Percentiles rank a stretch among this genome's conserved stretches.
Evolutionary conservation across 2,329 filamentous ascomycete species (phyloP).

Genomic region (Aspergillus costaricaensis): DNA sequence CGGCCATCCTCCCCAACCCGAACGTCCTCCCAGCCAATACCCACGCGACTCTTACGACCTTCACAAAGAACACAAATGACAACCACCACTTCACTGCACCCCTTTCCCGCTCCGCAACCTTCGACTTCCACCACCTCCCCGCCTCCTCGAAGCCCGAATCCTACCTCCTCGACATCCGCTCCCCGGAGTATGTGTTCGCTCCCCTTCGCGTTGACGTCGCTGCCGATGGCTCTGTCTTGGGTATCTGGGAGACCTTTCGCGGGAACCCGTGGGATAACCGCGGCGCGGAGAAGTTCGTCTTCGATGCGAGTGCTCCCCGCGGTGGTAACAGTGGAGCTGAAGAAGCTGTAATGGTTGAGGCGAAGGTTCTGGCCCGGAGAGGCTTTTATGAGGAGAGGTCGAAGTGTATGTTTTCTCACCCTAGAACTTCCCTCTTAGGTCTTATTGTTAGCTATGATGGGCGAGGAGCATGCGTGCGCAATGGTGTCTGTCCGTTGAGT

Average conservation of each 20-base stretch:
- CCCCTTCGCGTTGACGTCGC: conserved; percentile 73
- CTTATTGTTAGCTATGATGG: conserved; percentile 5
- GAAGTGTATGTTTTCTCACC: conserved; percentile 64
- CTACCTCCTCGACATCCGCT: conserved; percentile 82
- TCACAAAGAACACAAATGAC: conserved; percentile 31
- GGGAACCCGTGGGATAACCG: conserved; percentile 89
- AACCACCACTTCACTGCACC: conserved; percentile 54
- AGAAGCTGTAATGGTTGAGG: conserved; percentile 56
- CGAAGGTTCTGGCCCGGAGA: conserved; percentile 65
- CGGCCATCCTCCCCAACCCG: conserved; percentile 48
- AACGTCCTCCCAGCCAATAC: conserved; percentile 47
- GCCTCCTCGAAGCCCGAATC: conserved; percentile 43
- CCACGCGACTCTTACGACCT: conserved; percentile 54
- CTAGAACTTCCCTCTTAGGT: background rate
- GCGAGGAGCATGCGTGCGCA: background rate
- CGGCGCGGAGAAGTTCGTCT: conserved; percentile 56
- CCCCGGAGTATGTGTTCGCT: conserved; percentile 71
- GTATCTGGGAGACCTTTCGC: conserved; percentile 80
- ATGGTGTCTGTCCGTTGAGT: conserved; percentile 2
- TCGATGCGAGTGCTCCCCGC: conserved; percentile 24
- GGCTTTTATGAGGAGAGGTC: conserved; percentile 74
- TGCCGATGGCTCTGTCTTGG: conserved; percentile 52
- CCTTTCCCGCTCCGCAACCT: conserved; percentile 67
- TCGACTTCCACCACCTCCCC: conserved; percentile 73
- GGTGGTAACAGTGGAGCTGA: conserved; percentile 14